phyloP scores from a whole-genome alignment of 345 rosid species.

The Lepidium africanum region DNA sequence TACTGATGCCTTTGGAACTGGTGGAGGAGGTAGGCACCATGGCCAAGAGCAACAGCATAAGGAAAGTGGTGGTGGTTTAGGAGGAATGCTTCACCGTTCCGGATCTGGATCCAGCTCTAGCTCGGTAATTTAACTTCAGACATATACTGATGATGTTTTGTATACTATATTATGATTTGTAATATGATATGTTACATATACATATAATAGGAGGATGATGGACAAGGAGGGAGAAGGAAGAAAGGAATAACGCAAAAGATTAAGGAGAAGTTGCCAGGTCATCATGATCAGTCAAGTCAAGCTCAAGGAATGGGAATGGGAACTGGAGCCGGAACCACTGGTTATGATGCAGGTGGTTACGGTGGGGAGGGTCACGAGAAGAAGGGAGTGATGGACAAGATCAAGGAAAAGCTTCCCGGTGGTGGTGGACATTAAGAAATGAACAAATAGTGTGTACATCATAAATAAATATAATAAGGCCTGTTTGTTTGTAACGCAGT shows the following conservation, averaged over 20 bases:
- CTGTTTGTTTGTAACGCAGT: not conserved
- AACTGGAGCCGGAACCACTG: slow-evolving; percentile 21
- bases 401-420: slow-evolving; percentile 64
- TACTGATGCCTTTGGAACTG: slow-evolving; percentile 27
- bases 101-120: slow-evolving; percentile 46
- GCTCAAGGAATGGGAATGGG: slow-evolving; percentile 20
- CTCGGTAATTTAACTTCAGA: slow-evolving; percentile 28
- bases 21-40: slow-evolving; percentile 18
- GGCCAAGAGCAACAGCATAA: slow-evolving; percentile 21
- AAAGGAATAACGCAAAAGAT: slow-evolving; percentile 48
- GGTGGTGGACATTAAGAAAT: slow-evolving; percentile 18
- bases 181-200: not conserved
- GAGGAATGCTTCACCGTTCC: slow-evolving; percentile 44
- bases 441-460: not conserved
- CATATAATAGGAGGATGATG: slow-evolving; percentile 54
- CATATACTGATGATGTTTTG: too few relatives aligned
- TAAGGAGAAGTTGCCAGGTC: slow-evolving; percentile 52
- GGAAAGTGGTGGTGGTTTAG: slow-evolving; percentile 19
- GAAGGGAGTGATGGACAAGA: slow-evolving; percentile 60
- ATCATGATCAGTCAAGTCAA: slow-evolving; percentile 30
- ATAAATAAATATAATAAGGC: not conserved
- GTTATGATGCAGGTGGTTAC: slow-evolving; percentile 15
- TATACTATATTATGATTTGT: not conserved
- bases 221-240: slow-evolving; percentile 63
- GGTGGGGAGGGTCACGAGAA: slow-evolving; percentile 38